A percentile compares a stretch with the other conserved stretches of the same genome.
phyloP scores from a whole-genome alignment of 1,284 basidiomycete genomes.

The Ceratobasidium sp. region DNA sequence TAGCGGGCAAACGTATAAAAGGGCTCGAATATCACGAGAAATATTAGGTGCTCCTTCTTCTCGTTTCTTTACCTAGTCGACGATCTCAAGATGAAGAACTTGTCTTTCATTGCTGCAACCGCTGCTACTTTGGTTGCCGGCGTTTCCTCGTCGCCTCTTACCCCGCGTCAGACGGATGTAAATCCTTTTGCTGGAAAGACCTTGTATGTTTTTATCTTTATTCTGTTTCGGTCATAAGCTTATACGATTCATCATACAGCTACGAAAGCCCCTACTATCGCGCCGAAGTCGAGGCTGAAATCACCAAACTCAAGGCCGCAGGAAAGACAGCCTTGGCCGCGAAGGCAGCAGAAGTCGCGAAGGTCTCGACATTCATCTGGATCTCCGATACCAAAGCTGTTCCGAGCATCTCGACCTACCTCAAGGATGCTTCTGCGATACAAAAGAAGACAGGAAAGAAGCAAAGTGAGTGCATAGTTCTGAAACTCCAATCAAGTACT shows the following conservation, averaged over 20 bases:
- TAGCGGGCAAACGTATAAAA: not conserved
- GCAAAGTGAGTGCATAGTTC: slow-evolving; percentile 22
- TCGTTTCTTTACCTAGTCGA: not conserved
- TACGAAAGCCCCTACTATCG: slow-evolving; percentile 36
- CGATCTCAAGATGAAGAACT: slow-evolving; percentile 19
- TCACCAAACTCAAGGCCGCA: slow-evolving; percentile 32
- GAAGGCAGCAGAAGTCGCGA: slow-evolving; percentile 47
- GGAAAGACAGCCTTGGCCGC: slow-evolving; percentile 44
- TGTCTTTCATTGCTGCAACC: slow-evolving; percentile 26
- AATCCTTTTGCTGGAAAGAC: slow-evolving; percentile 41
- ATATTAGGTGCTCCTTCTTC: not conserved
- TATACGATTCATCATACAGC: not conserved
- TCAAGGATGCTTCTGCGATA: slow-evolving; percentile 35
- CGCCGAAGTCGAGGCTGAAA: slow-evolving; percentile 33
- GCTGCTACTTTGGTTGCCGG: slow-evolving; percentile 33
- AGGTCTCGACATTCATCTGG: slow-evolving; percentile 49
- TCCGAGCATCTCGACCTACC: slow-evolving; percentile 39
- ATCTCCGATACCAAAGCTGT: slow-evolving; percentile 44
- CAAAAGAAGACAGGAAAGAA: slow-evolving; percentile 44
- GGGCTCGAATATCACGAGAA: not conserved
- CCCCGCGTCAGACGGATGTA: slow-evolving; percentile 16
- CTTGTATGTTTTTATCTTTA: slow-evolving; percentile 5
- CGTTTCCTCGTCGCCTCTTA: slow-evolving; percentile 28
- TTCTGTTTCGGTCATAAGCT: not conserved
- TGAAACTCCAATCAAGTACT: not conserved